phyloP scores from a whole-genome alignment of 768 basidiomycete species.

The Phanerodontia chrysosporium region DNA sequence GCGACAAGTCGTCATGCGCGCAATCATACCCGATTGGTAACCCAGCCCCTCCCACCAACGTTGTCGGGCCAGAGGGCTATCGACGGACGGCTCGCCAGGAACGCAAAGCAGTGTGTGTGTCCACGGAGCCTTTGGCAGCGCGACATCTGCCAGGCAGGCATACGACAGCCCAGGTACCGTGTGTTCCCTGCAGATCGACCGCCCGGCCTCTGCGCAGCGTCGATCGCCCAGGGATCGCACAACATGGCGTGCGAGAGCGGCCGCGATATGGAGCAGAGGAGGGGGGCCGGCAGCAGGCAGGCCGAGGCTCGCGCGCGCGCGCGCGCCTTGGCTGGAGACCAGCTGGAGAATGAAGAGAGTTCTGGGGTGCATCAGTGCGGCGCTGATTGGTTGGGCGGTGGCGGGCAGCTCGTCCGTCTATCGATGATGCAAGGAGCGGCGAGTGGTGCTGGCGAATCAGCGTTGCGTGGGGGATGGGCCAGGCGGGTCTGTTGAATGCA shows the following conservation, averaged over 20 bases:
- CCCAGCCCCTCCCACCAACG: neutral
- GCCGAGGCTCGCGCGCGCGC: too few species aligned
- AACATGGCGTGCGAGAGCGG: too few species aligned
- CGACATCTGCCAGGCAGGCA: neutral
- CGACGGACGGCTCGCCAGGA: neutral
- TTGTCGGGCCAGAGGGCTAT: neutral
- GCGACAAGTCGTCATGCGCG: neutral
- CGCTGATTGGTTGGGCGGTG: conserved; percentile 3
- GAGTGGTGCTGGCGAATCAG: neutral
- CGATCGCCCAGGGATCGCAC: too few species aligned
- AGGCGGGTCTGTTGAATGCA: neutral
- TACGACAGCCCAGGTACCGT: too few species aligned
- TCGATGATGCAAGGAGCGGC: conserved; percentile 1
- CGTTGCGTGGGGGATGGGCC: neutral
- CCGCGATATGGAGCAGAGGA: too few species aligned
- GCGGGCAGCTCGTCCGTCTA: neutral
- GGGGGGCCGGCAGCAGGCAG: too few species aligned
- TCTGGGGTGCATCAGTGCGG: conserved; percentile 1
- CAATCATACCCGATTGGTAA: neutral
- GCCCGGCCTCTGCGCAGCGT: too few species aligned
- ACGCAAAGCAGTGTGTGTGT: neutral
- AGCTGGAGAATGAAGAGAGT: neutral
- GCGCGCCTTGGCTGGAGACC: neutral
- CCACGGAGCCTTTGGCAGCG: neutral
- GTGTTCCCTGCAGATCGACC: too few species aligned